Evolutionary conservation across 768 basidiomycete species (phyloP), one percentile per base, ranked within the genome.

Genomic region (Cystobasidium onofrii): DNA sequence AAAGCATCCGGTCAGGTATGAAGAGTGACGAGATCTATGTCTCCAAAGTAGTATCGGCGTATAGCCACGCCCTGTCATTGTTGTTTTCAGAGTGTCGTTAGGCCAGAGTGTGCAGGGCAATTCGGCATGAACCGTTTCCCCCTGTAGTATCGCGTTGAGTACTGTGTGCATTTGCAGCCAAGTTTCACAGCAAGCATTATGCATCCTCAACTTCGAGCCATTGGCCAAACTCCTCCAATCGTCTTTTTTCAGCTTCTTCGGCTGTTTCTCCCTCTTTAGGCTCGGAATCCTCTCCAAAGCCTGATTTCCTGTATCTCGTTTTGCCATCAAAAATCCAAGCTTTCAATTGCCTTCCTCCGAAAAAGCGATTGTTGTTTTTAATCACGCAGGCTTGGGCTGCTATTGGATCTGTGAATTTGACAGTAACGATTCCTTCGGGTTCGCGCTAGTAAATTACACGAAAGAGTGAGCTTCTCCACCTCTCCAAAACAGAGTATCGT

Each of bases 321-420:
- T 87, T 88, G 62, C 93, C 94, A 31, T 85, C 84, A 80, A 88
- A 94, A 17, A 96, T 83, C 1, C 86, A 86, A 0, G 95, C 96
- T 79, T 90, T 87, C 62, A 99, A 84, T 54, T 86, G 85, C 54
- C 91, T 86, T 15, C 91, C 91, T 31, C 88, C 89, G 79, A 97
- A 98, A 81, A 87, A 96, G 46, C 94, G 85, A 9, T 91, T 91
- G 76, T 94, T 86, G 92, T 97, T 97, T 88, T 89, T 95, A 90
- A 92, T 74, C 23, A 99, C 83, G 78, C 95, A 99, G 2, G 92
- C 95, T 81, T 94, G 89, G 3, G 96, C 96, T 73, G 91, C 87
- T n/a, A 95, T 77, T 17, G 90, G 86, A 78, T 97, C 94, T 73
- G 88, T 88, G 84, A 97, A 99, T 78, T 97, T 96, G 75, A 98